A percentile compares a stretch with the other conserved stretches of the same genome.
Conservation (phyloP, 176 grass and related monocot species). For the Eleusine coracana region DNA sequence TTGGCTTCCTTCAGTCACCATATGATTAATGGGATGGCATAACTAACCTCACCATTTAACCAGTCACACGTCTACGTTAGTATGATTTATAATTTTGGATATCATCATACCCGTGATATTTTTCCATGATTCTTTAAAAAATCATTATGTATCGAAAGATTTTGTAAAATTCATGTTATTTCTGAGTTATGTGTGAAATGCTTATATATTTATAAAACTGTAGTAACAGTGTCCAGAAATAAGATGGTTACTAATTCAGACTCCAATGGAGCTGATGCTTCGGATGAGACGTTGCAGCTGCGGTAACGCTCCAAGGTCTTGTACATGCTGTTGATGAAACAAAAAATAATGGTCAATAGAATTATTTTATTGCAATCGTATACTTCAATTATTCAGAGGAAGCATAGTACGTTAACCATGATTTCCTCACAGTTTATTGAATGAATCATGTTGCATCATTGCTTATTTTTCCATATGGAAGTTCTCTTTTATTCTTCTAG, state of each 20-base stretch:
- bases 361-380: neutral
- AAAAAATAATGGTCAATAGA: neutral
- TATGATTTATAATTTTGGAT: neutral
- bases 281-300: constrained; percentile 59
- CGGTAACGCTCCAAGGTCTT: constrained; percentile 85
- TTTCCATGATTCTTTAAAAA: neutral
- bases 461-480: neutral
- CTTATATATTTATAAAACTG: neutral
- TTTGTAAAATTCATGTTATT: neutral
- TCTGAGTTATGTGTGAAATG: neutral
- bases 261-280: constrained; percentile 53
- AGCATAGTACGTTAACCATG: neutral
- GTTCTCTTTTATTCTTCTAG: neutral
- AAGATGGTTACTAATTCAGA: constrained; percentile 57
- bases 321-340: constrained; percentile 58
- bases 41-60: neutral
- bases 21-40: neutral
- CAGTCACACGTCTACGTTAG: neutral
- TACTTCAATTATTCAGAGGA: neutral
- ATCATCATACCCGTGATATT: neutral
- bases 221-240: neutral
- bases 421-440: neutral
- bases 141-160: neutral
- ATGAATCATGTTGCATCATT: neutral
- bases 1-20: neutral